Base-by-base conservation (phyloP, 169 alveolate species). In the Plasmodium ovale region DNA sequence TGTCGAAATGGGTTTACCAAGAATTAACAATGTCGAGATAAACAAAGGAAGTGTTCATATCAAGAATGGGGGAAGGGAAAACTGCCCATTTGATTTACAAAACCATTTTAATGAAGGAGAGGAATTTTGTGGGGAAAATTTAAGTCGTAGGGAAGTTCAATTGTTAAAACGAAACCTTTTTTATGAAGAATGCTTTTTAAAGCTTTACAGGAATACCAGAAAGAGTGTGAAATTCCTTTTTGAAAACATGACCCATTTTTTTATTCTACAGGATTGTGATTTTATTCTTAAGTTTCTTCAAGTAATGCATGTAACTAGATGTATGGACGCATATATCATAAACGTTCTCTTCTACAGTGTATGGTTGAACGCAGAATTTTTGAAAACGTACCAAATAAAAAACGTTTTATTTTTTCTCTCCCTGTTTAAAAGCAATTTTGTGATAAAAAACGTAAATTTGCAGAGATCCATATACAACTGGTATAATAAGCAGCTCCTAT, bases 201-300 rank as follows among this genome's bases (percentile, higher is more conserved):
- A 12, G 19, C 12, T 82, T 31, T 58, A 82, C 44, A 25, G 3
- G 12, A 53, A 65, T 29, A 49, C 82, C 9, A 29, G 51, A 58
- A 37, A 14, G 33, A 42, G 53, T 65, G 47, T 82, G 16, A 65
- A 65, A 25, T 42, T 16, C 19, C 33, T 82, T 23, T 65, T 82
- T 44, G 51, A 82, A 82, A 82, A 35, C 35, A 82, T 49, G 69
- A 16, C 72, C 14, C 70, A 65, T 82, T 82, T 31, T 31, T 82
- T 82, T 58, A 65, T 82, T 69, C 10, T 82, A 56, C 12, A 70
- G n/a, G 82, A 82, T 58, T 82, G 90, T 82, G 90, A 82, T 65
- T 14, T 14, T 21, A 65, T 82, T 42, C 71, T 82, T 21, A 82
- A 82, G 49, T 82, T 65, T 33, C 56, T 82, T 12, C 77, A 82